Evolutionary conservation across 495 filamentous ascomycete species (phyloP), one percentile per base, ranked within the genome.

Genomic region (Podospora comata): DNA sequence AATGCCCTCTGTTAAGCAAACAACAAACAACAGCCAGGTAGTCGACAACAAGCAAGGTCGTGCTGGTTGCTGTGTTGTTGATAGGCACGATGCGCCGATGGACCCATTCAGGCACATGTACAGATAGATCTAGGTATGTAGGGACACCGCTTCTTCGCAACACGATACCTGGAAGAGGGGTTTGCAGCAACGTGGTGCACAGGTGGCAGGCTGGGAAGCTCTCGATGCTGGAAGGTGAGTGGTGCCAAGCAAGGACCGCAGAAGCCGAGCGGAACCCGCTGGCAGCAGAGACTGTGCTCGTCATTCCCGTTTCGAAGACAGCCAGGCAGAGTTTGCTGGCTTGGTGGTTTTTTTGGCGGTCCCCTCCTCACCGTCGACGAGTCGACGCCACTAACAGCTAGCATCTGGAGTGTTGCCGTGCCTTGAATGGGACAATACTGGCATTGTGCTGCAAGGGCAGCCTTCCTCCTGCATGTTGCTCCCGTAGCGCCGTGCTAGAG

Each of bases 1-100:
- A 48, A 60, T 65, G 23, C 30, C 55, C 27, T 48, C 4, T 66
- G 57, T 61, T 69, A 72, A 73, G 68, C 69, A 75, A 73, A 74
- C 72, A 75, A 72, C 48, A 72, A 72, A 58, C n/a, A 58, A 58
- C 55, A 58, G 23, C 4, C 39, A 48, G 30, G 30, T 7, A 32
- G 1, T 4, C 4, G 30, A 23, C 39, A 48, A 48, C 5, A 11
- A 11, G 39, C 39, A 34, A 54, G 67, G 32, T 60, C 55, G 55
- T 26, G 23, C 58, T 64, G 65, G 55, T 68, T 67, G 16, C 32
- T 11, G 16, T 23, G 58, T 62, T 48, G 67, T 67, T 69, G 70
- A 65, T 48, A 13, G 39, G 39, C 30, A 32, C 30, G 30, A 32
- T 32, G 30, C 4, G 30, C 39, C 39, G 39, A 48, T 48, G 39